phyloP scores from a whole-genome alignment of 1,139 yeast genomes.

The Pichia sp. region DNA sequence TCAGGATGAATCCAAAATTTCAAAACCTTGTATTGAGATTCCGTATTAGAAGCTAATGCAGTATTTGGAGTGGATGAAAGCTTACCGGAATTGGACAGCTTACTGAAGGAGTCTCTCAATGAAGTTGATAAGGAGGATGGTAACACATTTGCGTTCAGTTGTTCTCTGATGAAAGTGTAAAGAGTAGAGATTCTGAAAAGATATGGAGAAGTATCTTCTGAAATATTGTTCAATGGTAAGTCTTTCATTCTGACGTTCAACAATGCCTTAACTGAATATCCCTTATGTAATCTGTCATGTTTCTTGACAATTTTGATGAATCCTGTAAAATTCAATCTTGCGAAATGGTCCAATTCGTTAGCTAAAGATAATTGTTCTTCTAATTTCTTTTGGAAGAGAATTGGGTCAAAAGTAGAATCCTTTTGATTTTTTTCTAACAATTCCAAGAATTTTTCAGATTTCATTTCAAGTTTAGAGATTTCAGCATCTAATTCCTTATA shows the following conservation, averaged over 20 bases:
- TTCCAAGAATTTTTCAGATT: constrained; percentile 27
- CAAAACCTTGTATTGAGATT: constrained; percentile 60
- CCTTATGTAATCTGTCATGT: constrained; percentile 85
- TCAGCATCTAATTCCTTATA: constrained; percentile 63
- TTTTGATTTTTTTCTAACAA: constrained; percentile 23
- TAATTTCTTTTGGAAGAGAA: constrained; percentile 51
- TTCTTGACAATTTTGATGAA: constrained; percentile 91
- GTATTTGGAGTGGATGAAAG: constrained; percentile 29
- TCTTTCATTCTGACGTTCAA: constrained; percentile 81
- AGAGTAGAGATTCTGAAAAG: constrained; percentile 75
- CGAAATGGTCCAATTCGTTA: constrained; percentile 82
- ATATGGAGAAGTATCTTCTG: constrained; percentile 91
- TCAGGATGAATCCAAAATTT: constrained; percentile 97
- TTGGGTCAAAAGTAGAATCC: constrained; percentile 40
- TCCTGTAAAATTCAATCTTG: constrained; percentile 89
- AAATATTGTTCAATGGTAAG: constrained; percentile 68
- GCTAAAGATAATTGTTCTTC: constrained; percentile 72
- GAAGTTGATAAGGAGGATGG: constrained; percentile 26
- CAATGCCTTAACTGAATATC: constrained; percentile 81
- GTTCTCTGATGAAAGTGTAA: constrained; percentile 75
- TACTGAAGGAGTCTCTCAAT: constrained; percentile 24
- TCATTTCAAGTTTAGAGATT: constrained; percentile 57
- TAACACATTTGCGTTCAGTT: constrained; percentile 29
- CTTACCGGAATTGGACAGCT: constrained; percentile 27
- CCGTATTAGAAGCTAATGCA: constrained; percentile 26